These are phyloP conservation scores for Colletotrichum spinosum DNA, from an alignment of 2,329 filamentous ascomycete species.

Conservation along the genomic window DNA sequence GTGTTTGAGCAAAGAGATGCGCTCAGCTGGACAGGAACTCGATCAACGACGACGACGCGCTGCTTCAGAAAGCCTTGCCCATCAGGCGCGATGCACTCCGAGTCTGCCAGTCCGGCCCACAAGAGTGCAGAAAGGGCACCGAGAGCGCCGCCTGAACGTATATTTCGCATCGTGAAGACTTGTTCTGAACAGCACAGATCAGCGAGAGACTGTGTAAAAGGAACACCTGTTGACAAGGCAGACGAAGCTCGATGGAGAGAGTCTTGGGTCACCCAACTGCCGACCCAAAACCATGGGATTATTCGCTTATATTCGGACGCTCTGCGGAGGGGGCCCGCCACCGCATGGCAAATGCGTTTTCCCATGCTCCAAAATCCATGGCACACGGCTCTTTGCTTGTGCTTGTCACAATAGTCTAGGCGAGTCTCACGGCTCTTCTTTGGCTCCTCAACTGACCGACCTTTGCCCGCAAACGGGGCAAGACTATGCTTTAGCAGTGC, in stretches of 20 bases:
- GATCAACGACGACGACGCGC: slow-evolving; percentile 7
- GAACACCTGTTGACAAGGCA: not conserved
- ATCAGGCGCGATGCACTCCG: not conserved
- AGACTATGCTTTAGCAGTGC: too few relatives aligned
- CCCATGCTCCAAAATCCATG: too few relatives aligned
- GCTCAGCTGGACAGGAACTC: slow-evolving; percentile 10
- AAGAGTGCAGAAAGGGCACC: not conserved
- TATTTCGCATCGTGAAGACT: not conserved
- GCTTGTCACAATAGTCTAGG: too few relatives aligned
- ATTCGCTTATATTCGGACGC: too few relatives aligned
- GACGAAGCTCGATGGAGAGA: not conserved
- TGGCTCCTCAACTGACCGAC: too few relatives aligned
- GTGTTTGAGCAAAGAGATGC: slow-evolving; percentile 21
- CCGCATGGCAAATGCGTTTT: too few relatives aligned
- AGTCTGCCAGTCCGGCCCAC: not conserved
- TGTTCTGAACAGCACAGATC: not conserved
- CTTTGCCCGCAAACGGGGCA: too few relatives aligned
- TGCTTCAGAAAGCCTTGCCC: slow-evolving; percentile 1
- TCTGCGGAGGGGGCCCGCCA: too few relatives aligned
- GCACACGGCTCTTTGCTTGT: too few relatives aligned
- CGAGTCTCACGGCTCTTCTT: too few relatives aligned
- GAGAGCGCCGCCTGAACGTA: not conserved
- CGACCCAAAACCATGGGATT: too few relatives aligned
- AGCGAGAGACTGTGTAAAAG: not conserved
- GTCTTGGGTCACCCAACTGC: not conserved